These are phyloP conservation scores for Rhodotorula sp. DNA, from an alignment of 1,284 basidiomycete species.

Conservation along the genomic window DNA sequence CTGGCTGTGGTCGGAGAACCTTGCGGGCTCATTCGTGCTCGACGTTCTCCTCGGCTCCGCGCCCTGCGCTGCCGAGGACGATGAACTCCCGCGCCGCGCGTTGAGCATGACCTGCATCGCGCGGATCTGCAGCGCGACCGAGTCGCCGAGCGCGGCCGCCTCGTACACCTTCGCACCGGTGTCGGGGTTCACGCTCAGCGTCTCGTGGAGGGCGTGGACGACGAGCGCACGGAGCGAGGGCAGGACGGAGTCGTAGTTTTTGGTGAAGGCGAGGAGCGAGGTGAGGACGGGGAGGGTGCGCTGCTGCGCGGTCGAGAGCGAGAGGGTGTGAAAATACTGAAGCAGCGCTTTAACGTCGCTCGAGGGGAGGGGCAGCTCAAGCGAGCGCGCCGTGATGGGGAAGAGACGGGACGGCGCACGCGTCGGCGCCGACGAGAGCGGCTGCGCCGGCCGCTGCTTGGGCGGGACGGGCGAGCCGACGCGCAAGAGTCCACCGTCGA, in stretches of 20 bases:
- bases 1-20: slow-evolving; percentile 11
- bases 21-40: not conserved
- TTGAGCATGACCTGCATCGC: slow-evolving; percentile 37
- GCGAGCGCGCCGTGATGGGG: slow-evolving; percentile 61
- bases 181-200: slow-evolving; percentile 55
- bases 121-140: slow-evolving; percentile 37
- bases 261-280: slow-evolving; percentile 79
- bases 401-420: not conserved
- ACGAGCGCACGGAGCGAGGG: slow-evolving; percentile 74
- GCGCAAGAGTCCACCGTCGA: slow-evolving; percentile 16
- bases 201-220: slow-evolving; percentile 86
- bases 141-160: slow-evolving; percentile 38
- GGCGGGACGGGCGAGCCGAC: not conserved
- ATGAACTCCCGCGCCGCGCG: not conserved
- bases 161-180: slow-evolving; percentile 39
- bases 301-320: slow-evolving; percentile 83
- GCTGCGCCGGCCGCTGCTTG: not conserved
- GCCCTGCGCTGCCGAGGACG: not conserved
- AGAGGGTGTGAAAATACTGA: slow-evolving; percentile 87
- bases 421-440: not conserved
- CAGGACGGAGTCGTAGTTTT: slow-evolving; percentile 68
- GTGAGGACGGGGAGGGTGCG: slow-evolving; percentile 84
- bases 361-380: slow-evolving; percentile 85
- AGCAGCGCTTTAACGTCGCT: slow-evolving; percentile 82
- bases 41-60: not conserved